Percentiles rank a stretch among this genome's conserved stretches.
Conservation (phyloP, 78 protist genomes). For the Dictyostelium brefeldianum region DNA sequence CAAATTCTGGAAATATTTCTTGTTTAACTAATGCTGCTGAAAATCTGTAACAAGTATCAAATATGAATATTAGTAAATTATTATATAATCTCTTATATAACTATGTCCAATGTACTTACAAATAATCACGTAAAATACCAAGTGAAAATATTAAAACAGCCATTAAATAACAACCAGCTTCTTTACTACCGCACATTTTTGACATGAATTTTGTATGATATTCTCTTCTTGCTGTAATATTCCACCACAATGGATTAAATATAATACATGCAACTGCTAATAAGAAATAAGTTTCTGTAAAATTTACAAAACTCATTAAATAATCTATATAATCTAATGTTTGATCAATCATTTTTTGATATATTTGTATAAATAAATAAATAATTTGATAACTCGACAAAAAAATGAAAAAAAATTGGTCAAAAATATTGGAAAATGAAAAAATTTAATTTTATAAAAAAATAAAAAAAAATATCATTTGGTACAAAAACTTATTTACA, state of each 20-base stretch:
- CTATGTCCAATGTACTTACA: slow-evolving; percentile 25
- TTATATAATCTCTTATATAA: not conserved
- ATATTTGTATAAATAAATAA: too few species aligned
- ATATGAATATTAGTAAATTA: too few species aligned
- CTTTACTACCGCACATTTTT: slow-evolving; percentile 33
- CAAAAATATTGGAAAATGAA: not conserved
- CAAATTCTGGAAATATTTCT: slow-evolving; percentile 22
- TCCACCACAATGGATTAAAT: slow-evolving; percentile 81
- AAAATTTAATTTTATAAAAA: too few species aligned
- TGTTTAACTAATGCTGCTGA: slow-evolving; percentile 54
- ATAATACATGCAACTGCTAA: slow-evolving; percentile 26
- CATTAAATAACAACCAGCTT: slow-evolving; percentile 77
- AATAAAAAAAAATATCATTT: too few species aligned
- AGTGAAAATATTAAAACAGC: slow-evolving; percentile 76
- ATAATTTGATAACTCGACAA: too few species aligned
- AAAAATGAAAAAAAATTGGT: not conserved
- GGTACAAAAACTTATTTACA: too few species aligned
- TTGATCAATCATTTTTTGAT: not conserved
- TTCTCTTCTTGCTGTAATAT: slow-evolving; percentile 79
- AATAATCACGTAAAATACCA: slow-evolving; percentile 56
- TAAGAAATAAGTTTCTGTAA: slow-evolving; percentile 30
- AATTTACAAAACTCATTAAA: slow-evolving; percentile 22
- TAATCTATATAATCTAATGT: slow-evolving; percentile 5
- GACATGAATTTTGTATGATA: slow-evolving; percentile 63
- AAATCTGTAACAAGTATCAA: slow-evolving; percentile 43